phyloP scores from a whole-genome alignment of 1,284 basidiomycete genomes.

The Leccinum griseonigrum region DNA sequence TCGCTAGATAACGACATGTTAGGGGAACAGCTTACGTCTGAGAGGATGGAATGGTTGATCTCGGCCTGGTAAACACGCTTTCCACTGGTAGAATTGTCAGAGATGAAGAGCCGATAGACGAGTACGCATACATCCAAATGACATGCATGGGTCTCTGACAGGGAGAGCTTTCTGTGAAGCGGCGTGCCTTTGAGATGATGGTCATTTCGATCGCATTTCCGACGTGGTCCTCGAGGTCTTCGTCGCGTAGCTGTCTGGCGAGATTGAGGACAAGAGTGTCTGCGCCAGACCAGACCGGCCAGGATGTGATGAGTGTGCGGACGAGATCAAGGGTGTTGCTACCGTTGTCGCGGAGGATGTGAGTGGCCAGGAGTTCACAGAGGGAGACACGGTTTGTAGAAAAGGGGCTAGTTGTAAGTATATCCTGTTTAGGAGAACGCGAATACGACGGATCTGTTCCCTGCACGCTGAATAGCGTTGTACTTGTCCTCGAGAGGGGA shows the following conservation, averaged over 20 bases:
- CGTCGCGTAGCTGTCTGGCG: slow-evolving; percentile 70
- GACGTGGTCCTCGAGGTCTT: slow-evolving; percentile 72
- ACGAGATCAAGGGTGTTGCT: slow-evolving; percentile 77
- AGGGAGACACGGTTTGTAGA: slow-evolving; percentile 76
- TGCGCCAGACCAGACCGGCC: slow-evolving; percentile 86
- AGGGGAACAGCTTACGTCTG: slow-evolving; percentile 58
- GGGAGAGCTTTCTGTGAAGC: slow-evolving; percentile 83
- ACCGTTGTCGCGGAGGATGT: slow-evolving; percentile 76
- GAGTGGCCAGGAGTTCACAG: slow-evolving; percentile 88
- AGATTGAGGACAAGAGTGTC: slow-evolving; percentile 58
- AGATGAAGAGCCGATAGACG: neutral
- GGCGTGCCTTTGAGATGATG: slow-evolving; percentile 79
- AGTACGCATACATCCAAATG: slow-evolving; percentile 63
- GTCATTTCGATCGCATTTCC: slow-evolving; percentile 93
- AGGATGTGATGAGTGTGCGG: slow-evolving; percentile 79
- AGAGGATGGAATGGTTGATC: slow-evolving; percentile 82
- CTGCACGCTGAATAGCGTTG: slow-evolving; percentile 54
- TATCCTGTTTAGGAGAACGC: slow-evolving; percentile 88
- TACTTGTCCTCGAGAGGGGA: slow-evolving; percentile 74
- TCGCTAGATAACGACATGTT: slow-evolving; percentile 49
- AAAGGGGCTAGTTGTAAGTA: slow-evolving; percentile 69
- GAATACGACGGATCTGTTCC: slow-evolving; percentile 79
- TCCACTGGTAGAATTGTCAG: slow-evolving; percentile 47
- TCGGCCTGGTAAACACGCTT: slow-evolving; percentile 88
- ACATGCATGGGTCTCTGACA: slow-evolving; percentile 86